Conservation (phyloP, 2,329 filamentous ascomycete species). For the Parastagonospora nodorum region DNA sequence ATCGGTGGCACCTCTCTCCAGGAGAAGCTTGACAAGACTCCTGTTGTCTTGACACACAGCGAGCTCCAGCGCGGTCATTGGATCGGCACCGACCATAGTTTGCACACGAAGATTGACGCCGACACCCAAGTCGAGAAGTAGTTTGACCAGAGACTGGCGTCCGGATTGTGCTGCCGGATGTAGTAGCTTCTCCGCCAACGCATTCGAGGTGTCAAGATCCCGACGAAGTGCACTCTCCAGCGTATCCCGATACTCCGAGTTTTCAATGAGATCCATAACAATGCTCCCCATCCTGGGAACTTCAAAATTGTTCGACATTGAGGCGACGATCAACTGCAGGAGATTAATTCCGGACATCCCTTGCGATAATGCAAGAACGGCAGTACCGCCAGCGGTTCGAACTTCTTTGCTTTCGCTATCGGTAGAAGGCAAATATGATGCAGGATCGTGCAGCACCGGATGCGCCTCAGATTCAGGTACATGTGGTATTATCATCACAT, state of each 20-base stretch:
- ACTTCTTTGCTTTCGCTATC: not conserved
- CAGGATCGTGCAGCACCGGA: not conserved
- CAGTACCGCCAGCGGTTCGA: not conserved
- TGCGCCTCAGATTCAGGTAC: not conserved
- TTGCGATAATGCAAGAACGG: not conserved
- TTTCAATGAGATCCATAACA: constrained; percentile 1
- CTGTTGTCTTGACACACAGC: not conserved
- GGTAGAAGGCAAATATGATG: not conserved
- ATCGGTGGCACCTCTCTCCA: not conserved
- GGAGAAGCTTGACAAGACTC: not conserved
- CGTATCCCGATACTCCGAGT: not conserved
- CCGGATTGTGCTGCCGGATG: not conserved
- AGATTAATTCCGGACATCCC: not conserved
- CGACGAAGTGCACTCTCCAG: constrained; percentile 1
- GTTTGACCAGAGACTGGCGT: not conserved
- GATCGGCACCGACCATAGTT: not conserved
- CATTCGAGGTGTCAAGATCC: not conserved
- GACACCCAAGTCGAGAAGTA: constrained; percentile 5
- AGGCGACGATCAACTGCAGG: not conserved
- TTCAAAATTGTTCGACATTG: constrained; percentile 8
- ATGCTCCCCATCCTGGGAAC: not conserved
- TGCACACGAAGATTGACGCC: not conserved
- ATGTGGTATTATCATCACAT: not conserved
- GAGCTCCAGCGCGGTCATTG: constrained; percentile 2
- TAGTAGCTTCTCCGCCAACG: constrained; percentile 11